Percentiles rank a stretch among this genome's conserved stretches.
phyloP scores from a whole-genome alignment of 1,284 basidiomycete genomes.

The Cryptococcus wingfieldii region DNA sequence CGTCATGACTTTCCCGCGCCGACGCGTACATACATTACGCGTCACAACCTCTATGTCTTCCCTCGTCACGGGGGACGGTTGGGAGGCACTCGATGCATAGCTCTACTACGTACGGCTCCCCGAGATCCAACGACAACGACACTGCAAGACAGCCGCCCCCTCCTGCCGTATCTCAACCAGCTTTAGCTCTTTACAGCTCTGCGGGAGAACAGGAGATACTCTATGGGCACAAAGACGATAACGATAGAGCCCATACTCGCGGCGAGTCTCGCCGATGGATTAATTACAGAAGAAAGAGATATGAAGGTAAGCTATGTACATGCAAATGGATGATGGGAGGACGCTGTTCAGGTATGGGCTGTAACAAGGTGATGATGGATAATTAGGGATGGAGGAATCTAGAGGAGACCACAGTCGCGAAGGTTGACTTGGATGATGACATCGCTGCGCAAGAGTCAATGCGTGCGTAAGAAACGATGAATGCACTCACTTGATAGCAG shows the following conservation, averaged over 20 bases:
- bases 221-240: too few species aligned
- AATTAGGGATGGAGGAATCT: not conserved
- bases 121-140: not conserved
- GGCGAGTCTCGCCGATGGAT: too few species aligned
- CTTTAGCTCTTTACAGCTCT: too few species aligned
- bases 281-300: not conserved
- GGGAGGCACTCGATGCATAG: too few species aligned
- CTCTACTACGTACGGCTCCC: too few species aligned
- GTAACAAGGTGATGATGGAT: not conserved
- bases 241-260: too few species aligned
- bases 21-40: too few species aligned
- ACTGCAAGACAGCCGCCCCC: not conserved
- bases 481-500: conserved; percentile 53
- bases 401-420: conserved; percentile 49
- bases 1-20: not conserved
- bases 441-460: conserved; percentile 26
- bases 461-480: not conserved
- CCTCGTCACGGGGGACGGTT: too few species aligned
- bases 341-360: not conserved
- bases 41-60: too few species aligned
- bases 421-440: conserved; percentile 52
- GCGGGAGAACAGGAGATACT: too few species aligned
- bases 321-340: not conserved
- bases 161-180: too few species aligned
- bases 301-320: not conserved